phyloP scores from a whole-genome alignment of 192 early-diverging fungal species.

The Anaeromyces robustus region DNA sequence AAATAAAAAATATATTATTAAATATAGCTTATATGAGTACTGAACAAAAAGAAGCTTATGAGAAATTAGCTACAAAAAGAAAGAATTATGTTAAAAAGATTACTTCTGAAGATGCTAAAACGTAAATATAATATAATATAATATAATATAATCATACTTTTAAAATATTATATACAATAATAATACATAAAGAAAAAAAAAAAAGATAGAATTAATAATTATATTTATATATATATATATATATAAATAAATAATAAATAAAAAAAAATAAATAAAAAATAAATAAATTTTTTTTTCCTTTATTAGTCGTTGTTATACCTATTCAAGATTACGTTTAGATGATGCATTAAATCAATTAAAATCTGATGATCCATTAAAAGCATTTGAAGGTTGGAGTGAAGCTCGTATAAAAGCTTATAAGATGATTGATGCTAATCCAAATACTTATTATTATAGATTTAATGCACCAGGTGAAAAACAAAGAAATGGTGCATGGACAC shows the following conservation, averaged over 20 bases:
- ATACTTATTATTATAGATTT: conserved; percentile 95
- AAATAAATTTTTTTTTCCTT: no score
- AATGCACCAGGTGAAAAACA: conserved; percentile 94
- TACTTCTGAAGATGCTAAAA: conserved; percentile 53
- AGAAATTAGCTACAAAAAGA: conserved; percentile 72
- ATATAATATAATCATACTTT: not conserved
- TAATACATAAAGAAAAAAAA: no score
- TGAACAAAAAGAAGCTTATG: conserved; percentile 72
- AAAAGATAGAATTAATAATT: no score
- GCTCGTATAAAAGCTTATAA: conserved; percentile 86
- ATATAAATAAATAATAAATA: no score
- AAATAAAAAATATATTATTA: not conserved
- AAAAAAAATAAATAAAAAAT: no score
- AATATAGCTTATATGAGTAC: conserved; percentile 39
- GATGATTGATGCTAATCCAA: conserved; percentile 85
- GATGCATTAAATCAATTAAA: conserved; percentile 79
- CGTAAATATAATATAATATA: conserved; percentile 20
- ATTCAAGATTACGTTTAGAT: conserved; percentile 30
- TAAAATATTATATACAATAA: no score
- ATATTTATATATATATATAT: not conserved
- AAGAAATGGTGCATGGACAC: conserved; percentile 76
- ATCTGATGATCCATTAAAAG: conserved; percentile 49
- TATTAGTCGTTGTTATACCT: not conserved
- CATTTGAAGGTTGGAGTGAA: conserved; percentile 91
- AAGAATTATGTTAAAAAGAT: conserved; percentile 63